Evolutionary conservation across 2,329 filamentous ascomycete species (phyloP), one percentile per base, ranked within the genome.

Genomic region (Colletotrichum magnum): DNA sequence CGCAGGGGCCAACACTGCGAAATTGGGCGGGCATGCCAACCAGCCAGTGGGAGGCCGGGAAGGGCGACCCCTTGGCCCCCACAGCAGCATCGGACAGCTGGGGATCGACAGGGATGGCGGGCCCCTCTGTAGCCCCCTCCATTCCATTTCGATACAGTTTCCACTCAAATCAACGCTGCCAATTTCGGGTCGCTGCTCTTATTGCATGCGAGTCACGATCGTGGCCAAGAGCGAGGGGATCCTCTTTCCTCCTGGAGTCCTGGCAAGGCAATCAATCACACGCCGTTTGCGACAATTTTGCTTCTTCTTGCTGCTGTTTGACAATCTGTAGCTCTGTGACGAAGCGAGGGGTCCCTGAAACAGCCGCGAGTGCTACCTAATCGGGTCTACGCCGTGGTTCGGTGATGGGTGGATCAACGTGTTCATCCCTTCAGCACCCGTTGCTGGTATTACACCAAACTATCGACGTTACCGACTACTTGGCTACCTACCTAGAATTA

Each of bases 321-420:
- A 15, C 24, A 60, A 32, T 43, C 61, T 59, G 66, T 59, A 43
- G 56, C 48, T 45, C 24, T 57, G 66, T 32, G 65, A 56, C 62
- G 54, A 69, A 60, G 56, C 50, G 66, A 66, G 64, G 32, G 21
- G 66, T 50, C 48, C 21, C 56, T 69, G 62, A 69, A 66, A 66
- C 66, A 66, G 61, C 32, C 54, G 61, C 66, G 36, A 43, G 53
- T 59, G 66, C 61, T 18, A 18, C 18, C 18, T 10, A 7, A 36
- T 36, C 32, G 7, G 43, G 48, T 57, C 32, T 45, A 39, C 51
- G 51, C 32, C 32, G 32, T 36, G 9, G 32, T 36, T 36, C 32
- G 32, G 32, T 4, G 32, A 36, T 36, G 32, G 58, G 26, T 47
- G 51, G 21, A 32, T 62, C 50, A 50, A 41, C n/a, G 41, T 5